Evolutionary conservation across 2,329 filamentous ascomycete genomes (phyloP), one percentile per base, ranked within the genome.

Genomic region (Penicillium glabrum): DNA sequence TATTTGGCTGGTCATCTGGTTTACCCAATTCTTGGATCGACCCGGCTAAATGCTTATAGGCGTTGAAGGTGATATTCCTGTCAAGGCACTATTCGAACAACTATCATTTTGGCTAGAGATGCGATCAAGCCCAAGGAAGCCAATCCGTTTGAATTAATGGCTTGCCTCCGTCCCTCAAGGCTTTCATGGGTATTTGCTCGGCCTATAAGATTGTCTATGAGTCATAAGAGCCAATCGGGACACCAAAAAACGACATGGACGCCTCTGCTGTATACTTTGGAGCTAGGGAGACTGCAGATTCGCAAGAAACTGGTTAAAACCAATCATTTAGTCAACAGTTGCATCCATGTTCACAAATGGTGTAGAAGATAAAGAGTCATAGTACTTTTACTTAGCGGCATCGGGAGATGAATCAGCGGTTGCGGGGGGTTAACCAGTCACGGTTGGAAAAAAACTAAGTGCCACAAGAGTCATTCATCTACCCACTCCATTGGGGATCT

Each of bases 151-250:
- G 7, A 5, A 1, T 26, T 7, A 6, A 26, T 26, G 26, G 7
- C 26, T 26, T 26, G 7, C 7, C 7, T 26, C 24, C 24, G 24
- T 26, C 24, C 24, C 24, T 26, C 7, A 26, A 29, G 29, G 29
- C 29, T 13, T 31, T 31, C 11, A 77, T 52, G 70, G 70, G 72
- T 2, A 73, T 69, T 19, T 72, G 79, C n/a, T 77, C 75, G 0
- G 74, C 61, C 0, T 74, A 68, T 39, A 79, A 78, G 60, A 67
- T 79, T 43, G 75, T 79, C 0, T 78, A 78, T 64, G 64, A 70
- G 47, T 33, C 54, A 11, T 54, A 44, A 61, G 13, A 21, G 5
- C 23, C 9, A 37, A 37, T 21, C 9, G 19, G 41, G 9, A 27
- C 26, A 10, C 41, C 10, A 44, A 2, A 4, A 44, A 26, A 13